Evolutionary conservation across 306 rosid species (phyloP).

Genomic region (Cucurbita maxima): DNA sequence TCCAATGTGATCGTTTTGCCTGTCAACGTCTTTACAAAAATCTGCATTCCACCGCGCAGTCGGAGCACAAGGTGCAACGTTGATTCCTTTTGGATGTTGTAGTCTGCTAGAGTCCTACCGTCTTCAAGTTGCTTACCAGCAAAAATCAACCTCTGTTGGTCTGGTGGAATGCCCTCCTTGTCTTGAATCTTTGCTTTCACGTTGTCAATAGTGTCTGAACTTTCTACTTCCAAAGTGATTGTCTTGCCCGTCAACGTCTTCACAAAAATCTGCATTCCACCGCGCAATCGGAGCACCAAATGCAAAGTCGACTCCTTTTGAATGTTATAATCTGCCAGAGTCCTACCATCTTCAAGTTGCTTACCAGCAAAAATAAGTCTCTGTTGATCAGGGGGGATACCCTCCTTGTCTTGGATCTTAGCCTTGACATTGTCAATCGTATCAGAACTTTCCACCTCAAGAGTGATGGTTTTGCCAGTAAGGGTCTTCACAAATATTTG

Average conservation of each 20-base stretch:
- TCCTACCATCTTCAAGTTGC: not conserved
- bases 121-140: slow-evolving; percentile 3
- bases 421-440: not conserved
- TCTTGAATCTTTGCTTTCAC: no score
- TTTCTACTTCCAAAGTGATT: no score
- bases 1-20: no score
- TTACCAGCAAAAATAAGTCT: not conserved
- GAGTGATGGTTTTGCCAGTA: not conserved
- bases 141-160: not conserved
- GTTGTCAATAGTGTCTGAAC: no score
- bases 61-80: not conserved
- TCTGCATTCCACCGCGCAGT: no score
- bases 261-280: no score
- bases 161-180: no score
- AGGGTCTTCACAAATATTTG: slow-evolving; percentile 1
- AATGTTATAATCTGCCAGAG: not conserved
- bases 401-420: not conserved
- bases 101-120: not conserved
- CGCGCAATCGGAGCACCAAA: not conserved
- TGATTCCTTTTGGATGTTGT: not conserved
- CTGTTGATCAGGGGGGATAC: not conserved
- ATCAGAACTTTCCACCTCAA: slow-evolving; percentile 3
- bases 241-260: no score
- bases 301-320: not conserved
- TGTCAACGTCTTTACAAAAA: no score